phyloP scores from a whole-genome alignment of 2,329 filamentous ascomycete genomes.

The Penicillium sp. region DNA sequence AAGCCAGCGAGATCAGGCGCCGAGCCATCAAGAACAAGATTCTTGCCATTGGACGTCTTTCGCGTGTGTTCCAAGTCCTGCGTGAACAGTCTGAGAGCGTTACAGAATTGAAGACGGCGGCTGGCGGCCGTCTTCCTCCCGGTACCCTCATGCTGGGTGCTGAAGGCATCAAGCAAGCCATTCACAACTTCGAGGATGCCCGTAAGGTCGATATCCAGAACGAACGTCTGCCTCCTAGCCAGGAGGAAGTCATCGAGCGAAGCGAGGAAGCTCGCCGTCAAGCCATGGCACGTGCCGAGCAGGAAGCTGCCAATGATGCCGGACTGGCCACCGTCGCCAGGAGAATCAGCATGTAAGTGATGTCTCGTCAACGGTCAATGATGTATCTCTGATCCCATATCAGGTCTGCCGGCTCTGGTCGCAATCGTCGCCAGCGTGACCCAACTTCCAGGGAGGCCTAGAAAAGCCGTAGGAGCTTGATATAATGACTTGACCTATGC shows the following conservation, averaged over 20 bases:
- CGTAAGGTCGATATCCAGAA: conserved; percentile 97
- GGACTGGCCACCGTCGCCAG: conserved; percentile 82
- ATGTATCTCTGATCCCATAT: conserved; percentile 12
- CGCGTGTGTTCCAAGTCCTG: conserved; percentile 95
- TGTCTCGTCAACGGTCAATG: neutral
- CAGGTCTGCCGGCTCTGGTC: conserved; percentile 43
- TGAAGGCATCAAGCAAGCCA: conserved; percentile 97
- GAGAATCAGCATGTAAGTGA: conserved; percentile 89
- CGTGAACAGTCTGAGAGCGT: conserved; percentile 96
- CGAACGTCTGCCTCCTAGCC: conserved; percentile 85
- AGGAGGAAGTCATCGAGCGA: conserved; percentile 84
- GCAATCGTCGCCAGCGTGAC: conserved; percentile 34
- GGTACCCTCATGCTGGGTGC: conserved; percentile 97
- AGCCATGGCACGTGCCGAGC: conserved; percentile 79
- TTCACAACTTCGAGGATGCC: conserved; percentile 94
- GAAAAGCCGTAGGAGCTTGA: conserved; percentile 22
- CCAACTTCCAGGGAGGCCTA: conserved; percentile 24
- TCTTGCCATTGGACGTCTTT: conserved; percentile 90
- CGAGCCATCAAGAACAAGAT: conserved; percentile 99
- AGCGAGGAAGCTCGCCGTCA: conserved; percentile 76
- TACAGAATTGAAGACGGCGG: conserved; percentile 94
- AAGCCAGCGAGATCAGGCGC: conserved; percentile 89
- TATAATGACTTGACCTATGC: conserved; percentile 28
- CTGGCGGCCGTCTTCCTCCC: conserved; percentile 85
- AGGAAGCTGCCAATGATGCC: conserved; percentile 89